These are phyloP conservation scores for Cenococcum geophilum DNA, from an alignment of 495 filamentous ascomycete species.

Conservation along the genomic window DNA sequence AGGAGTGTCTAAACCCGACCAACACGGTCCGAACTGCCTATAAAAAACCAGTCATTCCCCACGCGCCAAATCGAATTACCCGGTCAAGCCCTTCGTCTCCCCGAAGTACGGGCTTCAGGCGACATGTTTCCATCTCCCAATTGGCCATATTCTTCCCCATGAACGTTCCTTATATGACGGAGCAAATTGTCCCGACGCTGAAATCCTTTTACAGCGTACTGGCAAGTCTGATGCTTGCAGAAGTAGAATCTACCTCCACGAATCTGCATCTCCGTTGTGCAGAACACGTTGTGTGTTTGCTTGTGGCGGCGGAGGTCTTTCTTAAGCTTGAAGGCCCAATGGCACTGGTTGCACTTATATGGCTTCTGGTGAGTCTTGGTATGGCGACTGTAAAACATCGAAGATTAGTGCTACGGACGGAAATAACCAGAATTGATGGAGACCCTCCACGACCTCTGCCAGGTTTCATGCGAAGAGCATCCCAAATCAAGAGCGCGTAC, in stretches of 20 bases:
- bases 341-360: not conserved
- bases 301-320: slow-evolving; percentile 7
- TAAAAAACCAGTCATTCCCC: no score
- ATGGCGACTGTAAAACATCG: not conserved
- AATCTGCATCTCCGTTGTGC: not conserved
- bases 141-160: not conserved
- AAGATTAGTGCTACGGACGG: no score
- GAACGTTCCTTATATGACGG: slow-evolving; percentile 9
- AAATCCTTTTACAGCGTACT: slow-evolving; percentile 7
- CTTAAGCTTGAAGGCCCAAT: not conserved
- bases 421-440: no score
- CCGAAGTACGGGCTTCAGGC: not conserved
- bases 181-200: slow-evolving; percentile 8
- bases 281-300: not conserved
- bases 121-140: not conserved
- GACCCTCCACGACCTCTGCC: no score
- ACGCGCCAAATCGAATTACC: no score
- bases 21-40: not conserved
- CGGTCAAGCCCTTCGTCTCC: slow-evolving; percentile 4
- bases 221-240: not conserved
- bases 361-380: not conserved
- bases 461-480: no score
- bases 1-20: not conserved
- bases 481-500: no score
- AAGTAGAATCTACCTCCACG: slow-evolving; percentile 1